phyloP scores from a whole-genome alignment of 495 filamentous ascomycete genomes.

The Zalerion maritima region DNA sequence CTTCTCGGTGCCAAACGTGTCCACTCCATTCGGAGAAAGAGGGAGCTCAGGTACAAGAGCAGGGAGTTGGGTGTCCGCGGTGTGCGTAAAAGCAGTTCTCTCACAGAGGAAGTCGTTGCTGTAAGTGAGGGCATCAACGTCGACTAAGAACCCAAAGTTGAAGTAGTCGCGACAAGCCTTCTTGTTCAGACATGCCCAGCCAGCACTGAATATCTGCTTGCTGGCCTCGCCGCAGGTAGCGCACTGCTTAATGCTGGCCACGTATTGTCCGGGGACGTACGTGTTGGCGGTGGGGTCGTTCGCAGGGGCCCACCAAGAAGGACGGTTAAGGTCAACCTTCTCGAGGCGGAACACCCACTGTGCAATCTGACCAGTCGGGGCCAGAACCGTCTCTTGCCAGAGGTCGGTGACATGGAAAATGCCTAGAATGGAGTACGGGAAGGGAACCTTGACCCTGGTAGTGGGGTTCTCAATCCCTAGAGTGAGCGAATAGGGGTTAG shows the following conservation, averaged over 20 bases:
- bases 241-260: constrained; percentile 10
- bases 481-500: too few species aligned
- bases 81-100: constrained; percentile 10
- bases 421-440: constrained; percentile 57
- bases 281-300: constrained; percentile 11
- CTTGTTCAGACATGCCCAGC: constrained; percentile 57
- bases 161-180: constrained; percentile 47
- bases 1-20: constrained; percentile 20
- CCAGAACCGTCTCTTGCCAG: constrained; percentile 46
- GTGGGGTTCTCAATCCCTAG: constrained; percentile 1
- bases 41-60: too few species aligned
- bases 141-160: constrained; percentile 17
- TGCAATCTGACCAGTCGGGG: too few species aligned
- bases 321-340: constrained; percentile 41
- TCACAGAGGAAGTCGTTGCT: constrained; percentile 41
- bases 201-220: constrained; percentile 29
- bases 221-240: constrained; percentile 10
- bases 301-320: constrained; percentile 56
- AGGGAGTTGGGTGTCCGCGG: constrained; percentile 19
- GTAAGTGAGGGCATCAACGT: constrained; percentile 33
- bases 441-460: constrained; percentile 26
- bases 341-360: constrained; percentile 50
- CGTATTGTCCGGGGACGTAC: constrained; percentile 5
- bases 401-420: constrained; percentile 58
- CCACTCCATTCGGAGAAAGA: constrained; percentile 5